Evolutionary conservation across 805 yeast species (phyloP).

Genomic region (Candida insectalens): DNA sequence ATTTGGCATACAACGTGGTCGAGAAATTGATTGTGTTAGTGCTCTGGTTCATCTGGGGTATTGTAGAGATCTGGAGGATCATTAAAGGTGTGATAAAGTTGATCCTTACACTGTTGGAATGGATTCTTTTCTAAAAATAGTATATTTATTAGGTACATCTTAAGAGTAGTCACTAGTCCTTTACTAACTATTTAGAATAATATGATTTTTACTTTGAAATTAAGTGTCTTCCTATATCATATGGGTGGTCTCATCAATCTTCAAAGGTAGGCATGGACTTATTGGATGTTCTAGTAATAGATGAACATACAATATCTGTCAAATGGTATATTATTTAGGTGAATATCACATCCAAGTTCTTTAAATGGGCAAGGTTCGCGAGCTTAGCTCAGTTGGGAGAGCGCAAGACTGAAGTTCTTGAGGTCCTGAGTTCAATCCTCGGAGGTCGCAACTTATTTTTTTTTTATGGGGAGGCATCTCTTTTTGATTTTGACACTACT

Average conservation of each 20-base stretch:
- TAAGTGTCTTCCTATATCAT: no score
- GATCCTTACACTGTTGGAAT: constrained; percentile 14
- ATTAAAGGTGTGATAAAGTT: constrained; percentile 14
- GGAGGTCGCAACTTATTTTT: not conserved
- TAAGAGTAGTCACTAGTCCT: no score
- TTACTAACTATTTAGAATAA: no score
- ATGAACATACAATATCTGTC: no score
- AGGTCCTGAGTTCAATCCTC: constrained; percentile 2
- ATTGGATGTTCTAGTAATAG: no score
- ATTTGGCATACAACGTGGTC: constrained; percentile 31
- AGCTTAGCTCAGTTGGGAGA: constrained; percentile 1
- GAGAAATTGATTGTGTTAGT: constrained; percentile 44
- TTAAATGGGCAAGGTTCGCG: not conserved
- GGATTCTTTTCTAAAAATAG: constrained; percentile 17
- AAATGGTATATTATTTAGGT: no score
- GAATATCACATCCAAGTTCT: no score
- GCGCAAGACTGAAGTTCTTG: constrained; percentile 1
- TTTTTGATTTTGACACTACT: not conserved
- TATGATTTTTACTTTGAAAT: no score
- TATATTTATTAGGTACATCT: no score
- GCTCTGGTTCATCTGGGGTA: constrained; percentile 47
- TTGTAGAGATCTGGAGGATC: constrained; percentile 37
- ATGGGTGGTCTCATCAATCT: no score
- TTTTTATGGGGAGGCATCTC: not conserved
- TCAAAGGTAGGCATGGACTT: no score